Evolutionary conservation across 495 filamentous ascomycete genomes (phyloP).

Genomic region (Aspergillus saccharolyticus): DNA sequence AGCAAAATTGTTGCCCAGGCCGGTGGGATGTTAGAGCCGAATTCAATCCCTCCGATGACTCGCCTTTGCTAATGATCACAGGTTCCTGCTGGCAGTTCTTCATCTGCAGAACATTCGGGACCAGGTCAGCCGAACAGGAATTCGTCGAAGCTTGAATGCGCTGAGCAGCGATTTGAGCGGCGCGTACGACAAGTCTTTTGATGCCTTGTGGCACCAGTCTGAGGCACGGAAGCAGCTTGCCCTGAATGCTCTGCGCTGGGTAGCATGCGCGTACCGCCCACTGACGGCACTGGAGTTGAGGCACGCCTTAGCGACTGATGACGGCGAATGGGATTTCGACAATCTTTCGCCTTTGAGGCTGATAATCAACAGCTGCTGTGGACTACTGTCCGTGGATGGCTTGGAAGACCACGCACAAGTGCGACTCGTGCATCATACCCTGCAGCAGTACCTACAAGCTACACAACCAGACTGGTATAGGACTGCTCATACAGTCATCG

Average conservation of each 20-base stretch:
- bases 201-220: conserved; percentile 4
- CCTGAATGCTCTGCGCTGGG: conserved; percentile 3
- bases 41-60: neutral
- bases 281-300: neutral
- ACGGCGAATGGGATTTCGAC: neutral
- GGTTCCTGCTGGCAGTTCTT: conserved; percentile 11
- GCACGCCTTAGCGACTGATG: conserved; percentile 2
- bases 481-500: neutral
- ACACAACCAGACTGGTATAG: neutral
- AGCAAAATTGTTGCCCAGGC: conserved; percentile 2
- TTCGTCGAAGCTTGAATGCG: neutral
- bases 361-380: neutral
- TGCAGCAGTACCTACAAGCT: conserved; percentile 2
- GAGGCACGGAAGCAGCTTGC: neutral
- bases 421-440: conserved; percentile 2
- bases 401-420: neutral
- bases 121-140: conserved; percentile 7
- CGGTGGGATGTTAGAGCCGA: conserved; percentile 1
- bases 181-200: conserved; percentile 8
- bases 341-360: neutral
- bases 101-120: conserved; percentile 6
- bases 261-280: conserved; percentile 4
- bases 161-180: conserved; percentile 5
- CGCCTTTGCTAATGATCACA: neutral
- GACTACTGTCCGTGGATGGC: conserved; percentile 1